Evolutionary conservation across 257 asterid genomes (phyloP).

Genomic region (Ilex aquifolium): DNA sequence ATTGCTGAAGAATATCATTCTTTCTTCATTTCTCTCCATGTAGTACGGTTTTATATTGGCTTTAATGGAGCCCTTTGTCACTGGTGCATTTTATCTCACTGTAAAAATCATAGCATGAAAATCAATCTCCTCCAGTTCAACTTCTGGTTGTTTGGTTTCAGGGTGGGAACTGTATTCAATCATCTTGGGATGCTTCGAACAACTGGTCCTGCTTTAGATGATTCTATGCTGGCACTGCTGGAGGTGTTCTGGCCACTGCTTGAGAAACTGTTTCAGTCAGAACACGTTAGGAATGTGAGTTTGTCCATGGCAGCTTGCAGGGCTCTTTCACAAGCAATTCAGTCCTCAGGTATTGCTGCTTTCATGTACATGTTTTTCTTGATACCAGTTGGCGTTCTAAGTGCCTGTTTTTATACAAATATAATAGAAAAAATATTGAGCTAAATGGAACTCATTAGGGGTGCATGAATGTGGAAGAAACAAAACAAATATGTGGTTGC

Average conservation of each 20-base stretch:
- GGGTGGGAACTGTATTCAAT: slow-evolving; percentile 70
- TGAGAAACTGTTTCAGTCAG: slow-evolving; percentile 55
- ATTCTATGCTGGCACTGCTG: slow-evolving; percentile 45
- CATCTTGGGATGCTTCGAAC: slow-evolving; percentile 48
- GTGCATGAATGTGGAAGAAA: too few relatives aligned
- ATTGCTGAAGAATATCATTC: too few relatives aligned
- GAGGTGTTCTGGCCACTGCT: slow-evolving; percentile 83
- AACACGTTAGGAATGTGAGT: slow-evolving; percentile 57
- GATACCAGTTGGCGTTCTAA: slow-evolving; percentile 3
- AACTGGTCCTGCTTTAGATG: slow-evolving; percentile 37
- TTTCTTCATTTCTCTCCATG: too few relatives aligned
- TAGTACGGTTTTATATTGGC: too few relatives aligned
- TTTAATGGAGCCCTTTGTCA: too few relatives aligned
- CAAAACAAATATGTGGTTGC: too few relatives aligned
- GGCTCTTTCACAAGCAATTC: slow-evolving; percentile 75
- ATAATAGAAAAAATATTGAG: background rate
- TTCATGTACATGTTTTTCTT: slow-evolving; percentile 6
- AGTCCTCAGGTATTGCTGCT: slow-evolving; percentile 60
- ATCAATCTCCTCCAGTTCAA: slow-evolving; percentile 9
- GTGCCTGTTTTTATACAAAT: background rate
- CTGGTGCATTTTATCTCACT: background rate
- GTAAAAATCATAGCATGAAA: slow-evolving; percentile 1
- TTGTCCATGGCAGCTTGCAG: slow-evolving; percentile 82
- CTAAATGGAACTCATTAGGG: too few relatives aligned
- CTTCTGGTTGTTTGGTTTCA: slow-evolving; percentile 31